These are phyloP conservation scores for Waltergamsia citrina DNA, from an alignment of 2,329 filamentous ascomycete species.

Conservation along the genomic window DNA sequence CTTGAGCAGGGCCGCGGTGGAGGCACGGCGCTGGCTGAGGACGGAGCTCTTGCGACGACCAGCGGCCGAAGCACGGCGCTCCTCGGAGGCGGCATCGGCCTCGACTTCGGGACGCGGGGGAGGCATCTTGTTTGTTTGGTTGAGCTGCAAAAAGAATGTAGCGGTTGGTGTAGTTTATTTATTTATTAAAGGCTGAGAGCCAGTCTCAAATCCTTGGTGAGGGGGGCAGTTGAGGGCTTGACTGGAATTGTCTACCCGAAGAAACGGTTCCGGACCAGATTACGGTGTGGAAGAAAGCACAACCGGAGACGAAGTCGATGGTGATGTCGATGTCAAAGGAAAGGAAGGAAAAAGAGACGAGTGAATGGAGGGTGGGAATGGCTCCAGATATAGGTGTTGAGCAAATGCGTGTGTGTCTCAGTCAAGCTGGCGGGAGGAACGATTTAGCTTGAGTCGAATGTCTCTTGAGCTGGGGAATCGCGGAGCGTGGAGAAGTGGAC, in stretches of 20 bases:
- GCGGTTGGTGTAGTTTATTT: neutral
- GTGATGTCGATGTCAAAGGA: neutral
- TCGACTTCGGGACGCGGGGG: slow-evolving; percentile 12
- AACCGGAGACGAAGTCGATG: neutral
- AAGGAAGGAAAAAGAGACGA: neutral
- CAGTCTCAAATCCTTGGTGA: too few species aligned
- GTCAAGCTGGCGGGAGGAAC: neutral
- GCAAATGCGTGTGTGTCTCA: too few species aligned
- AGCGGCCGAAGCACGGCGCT: slow-evolving; percentile 9
- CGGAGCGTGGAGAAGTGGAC: slow-evolving; percentile 7
- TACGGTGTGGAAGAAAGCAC: too few species aligned
- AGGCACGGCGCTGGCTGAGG: slow-evolving; percentile 5
- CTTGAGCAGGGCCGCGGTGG: slow-evolving; percentile 15
- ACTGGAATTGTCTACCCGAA: too few species aligned
- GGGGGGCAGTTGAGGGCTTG: too few species aligned
- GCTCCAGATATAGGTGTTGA: neutral
- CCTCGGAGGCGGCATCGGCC: slow-evolving; percentile 13
- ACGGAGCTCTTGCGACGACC: slow-evolving; percentile 6
- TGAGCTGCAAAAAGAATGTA: neutral
- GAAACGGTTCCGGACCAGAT: too few species aligned
- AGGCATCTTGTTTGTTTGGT: slow-evolving; percentile 12
- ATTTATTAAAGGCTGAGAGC: too few species aligned
- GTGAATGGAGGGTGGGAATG: slow-evolving; percentile 1
- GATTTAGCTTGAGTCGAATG: too few species aligned
- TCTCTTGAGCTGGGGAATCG: neutral